Percentiles rank a stretch among this genome's conserved stretches.
Evolutionary conservation across 768 basidiomycete genomes (phyloP).

Genomic region (Lactifluus echinatus): DNA sequence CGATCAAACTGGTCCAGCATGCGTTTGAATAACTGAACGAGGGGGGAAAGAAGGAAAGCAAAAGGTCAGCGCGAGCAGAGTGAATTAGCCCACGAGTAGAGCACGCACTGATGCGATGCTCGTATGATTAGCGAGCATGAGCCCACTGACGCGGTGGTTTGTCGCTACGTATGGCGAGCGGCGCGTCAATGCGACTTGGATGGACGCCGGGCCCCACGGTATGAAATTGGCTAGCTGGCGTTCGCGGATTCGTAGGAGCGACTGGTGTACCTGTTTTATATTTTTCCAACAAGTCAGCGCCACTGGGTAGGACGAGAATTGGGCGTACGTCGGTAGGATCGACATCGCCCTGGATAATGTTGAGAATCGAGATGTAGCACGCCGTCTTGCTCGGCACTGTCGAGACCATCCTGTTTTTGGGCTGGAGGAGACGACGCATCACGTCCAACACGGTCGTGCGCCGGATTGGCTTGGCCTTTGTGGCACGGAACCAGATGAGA

Average conservation of each 20-base stretch:
- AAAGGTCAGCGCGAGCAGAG: background rate
- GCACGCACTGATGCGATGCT: slow-evolving; percentile 83
- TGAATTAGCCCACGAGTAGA: background rate
- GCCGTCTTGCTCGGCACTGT: slow-evolving; percentile 86
- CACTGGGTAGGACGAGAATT: background rate
- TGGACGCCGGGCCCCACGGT: slow-evolving; percentile 98
- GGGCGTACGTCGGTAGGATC: slow-evolving; percentile 86
- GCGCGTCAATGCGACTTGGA: slow-evolving; percentile 92
- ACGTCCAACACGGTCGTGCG: slow-evolving; percentile 97
- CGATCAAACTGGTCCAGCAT: slow-evolving; percentile 94
- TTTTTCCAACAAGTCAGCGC: too few relatives aligned
- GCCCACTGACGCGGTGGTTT: slow-evolving; percentile 90
- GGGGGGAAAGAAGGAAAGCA: background rate
- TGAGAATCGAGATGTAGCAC: slow-evolving; percentile 95
- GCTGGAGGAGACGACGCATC: slow-evolving; percentile 94
- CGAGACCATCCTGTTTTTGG: slow-evolving; percentile 97
- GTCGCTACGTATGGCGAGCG: slow-evolving; percentile 82
- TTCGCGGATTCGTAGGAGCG: slow-evolving; percentile 91
- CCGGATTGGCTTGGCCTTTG: slow-evolving; percentile 86
- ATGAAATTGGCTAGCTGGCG: slow-evolving; percentile 96
- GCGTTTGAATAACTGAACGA: slow-evolving; percentile 76
- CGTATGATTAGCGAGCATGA: slow-evolving; percentile 99
- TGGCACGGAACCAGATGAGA: background rate
- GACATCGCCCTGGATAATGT: slow-evolving; percentile 98
- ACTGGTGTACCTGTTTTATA: slow-evolving; percentile 91